Percentiles rank a stretch among this genome's conserved stretches.
phyloP scores from a whole-genome alignment of 2,329 filamentous ascomycete genomes.

The Curvularia verruculosa region DNA sequence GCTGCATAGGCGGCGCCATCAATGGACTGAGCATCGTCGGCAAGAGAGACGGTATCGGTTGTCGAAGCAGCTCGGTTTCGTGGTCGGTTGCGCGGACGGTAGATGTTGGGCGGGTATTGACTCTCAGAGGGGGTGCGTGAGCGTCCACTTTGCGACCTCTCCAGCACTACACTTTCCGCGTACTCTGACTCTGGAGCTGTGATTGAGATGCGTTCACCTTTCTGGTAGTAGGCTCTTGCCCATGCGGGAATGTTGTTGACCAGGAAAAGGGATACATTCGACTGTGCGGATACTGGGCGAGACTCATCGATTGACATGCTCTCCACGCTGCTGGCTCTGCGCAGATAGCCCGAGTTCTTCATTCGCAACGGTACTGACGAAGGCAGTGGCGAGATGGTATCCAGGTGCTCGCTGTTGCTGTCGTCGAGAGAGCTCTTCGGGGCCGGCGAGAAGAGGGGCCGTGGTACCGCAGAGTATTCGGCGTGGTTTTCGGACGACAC shows the following conservation, averaged over 20 bases:
- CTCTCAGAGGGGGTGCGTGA: conserved; percentile 47
- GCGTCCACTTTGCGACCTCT: conserved; percentile 46
- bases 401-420: conserved; percentile 45
- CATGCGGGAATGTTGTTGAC: conserved; percentile 47
- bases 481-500: conserved; percentile 34
- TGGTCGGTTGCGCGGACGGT: conserved; percentile 48
- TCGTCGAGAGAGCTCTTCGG: conserved; percentile 34
- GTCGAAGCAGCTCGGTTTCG: conserved; percentile 36
- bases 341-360: conserved; percentile 48
- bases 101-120: conserved; percentile 47
- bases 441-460: conserved; percentile 44
- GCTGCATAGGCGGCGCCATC: conserved; percentile 41
- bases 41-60: conserved; percentile 38
- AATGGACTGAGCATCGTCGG: conserved; percentile 32
- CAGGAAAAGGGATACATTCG: conserved; percentile 44
- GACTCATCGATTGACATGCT: conserved; percentile 41
- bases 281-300: conserved; percentile 45
- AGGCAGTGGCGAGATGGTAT: conserved; percentile 48
- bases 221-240: conserved; percentile 49
- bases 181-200: conserved; percentile 46
- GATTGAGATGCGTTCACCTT: conserved; percentile 45
- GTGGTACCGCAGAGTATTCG: conserved; percentile 43
- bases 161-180: conserved; percentile 38
- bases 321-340: conserved; percentile 41
- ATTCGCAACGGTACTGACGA: conserved; percentile 46